Conservation (phyloP, 2,329 filamentous ascomycete genomes). For the Camptophora hylomeconis region DNA sequence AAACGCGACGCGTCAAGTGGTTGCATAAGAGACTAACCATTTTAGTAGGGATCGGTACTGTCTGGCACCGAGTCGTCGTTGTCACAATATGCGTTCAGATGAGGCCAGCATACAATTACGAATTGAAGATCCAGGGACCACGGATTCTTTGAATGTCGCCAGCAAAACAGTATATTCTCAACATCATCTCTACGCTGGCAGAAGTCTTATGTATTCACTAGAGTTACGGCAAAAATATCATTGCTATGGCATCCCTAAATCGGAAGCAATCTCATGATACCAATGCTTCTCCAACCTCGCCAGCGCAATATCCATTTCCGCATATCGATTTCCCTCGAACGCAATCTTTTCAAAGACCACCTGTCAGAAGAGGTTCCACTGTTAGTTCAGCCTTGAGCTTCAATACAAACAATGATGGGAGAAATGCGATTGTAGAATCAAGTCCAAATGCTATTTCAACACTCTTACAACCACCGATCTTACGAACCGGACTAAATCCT, state of each 20-base stretch:
- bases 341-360: slow-evolving; percentile 6
- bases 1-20: slow-evolving; percentile 11
- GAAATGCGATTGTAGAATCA: slow-evolving; percentile 52
- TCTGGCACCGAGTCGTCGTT: too few relatives aligned
- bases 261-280: slow-evolving; percentile 7
- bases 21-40: too few relatives aligned
- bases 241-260: slow-evolving; percentile 12
- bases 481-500: slow-evolving; percentile 73
- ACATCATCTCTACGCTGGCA: too few relatives aligned
- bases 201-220: too few relatives aligned
- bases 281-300: slow-evolving; percentile 8
- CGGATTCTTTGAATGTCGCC: too few relatives aligned
- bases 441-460: slow-evolving; percentile 91
- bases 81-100: too few relatives aligned
- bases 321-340: slow-evolving; percentile 6
- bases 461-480: slow-evolving; percentile 78
- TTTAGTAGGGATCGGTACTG: too few relatives aligned
- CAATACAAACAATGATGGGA: slow-evolving; percentile 29
- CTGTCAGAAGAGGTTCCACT: slow-evolving; percentile 59
- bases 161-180: too few relatives aligned
- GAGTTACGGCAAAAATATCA: too few relatives aligned
- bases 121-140: too few relatives aligned
- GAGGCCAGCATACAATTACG: too few relatives aligned
- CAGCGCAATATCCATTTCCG: slow-evolving; percentile 14
- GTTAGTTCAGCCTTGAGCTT: slow-evolving; percentile 82